Conservation (phyloP, 2,329 filamentous ascomycete species). For the Ophiosphaerella narmari region DNA sequence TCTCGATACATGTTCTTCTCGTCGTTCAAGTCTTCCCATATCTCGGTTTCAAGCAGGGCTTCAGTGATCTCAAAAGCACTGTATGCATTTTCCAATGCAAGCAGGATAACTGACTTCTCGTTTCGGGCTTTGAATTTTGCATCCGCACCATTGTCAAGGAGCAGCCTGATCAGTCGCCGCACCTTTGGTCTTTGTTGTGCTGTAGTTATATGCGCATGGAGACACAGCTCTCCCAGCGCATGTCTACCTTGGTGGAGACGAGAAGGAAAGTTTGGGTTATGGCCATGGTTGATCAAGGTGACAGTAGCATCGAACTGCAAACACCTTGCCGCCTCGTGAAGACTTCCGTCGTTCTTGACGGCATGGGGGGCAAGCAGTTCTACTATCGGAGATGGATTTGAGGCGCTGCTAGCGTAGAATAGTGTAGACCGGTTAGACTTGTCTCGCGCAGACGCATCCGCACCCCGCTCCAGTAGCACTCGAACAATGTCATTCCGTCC, state of each 20-base stretch:
- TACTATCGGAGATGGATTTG: conserved; percentile 27
- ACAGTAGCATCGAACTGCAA: conserved; percentile 62
- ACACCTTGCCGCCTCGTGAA: conserved; percentile 67
- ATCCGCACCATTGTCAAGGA: conserved; percentile 63
- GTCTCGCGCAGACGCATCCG: conserved; percentile 64
- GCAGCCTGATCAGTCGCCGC: conserved; percentile 57
- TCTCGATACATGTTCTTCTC: conserved; percentile 53
- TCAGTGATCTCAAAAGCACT: conserved; percentile 62
- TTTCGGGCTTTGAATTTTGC: conserved; percentile 58
- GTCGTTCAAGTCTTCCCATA: conserved; percentile 69
- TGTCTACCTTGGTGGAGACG: conserved; percentile 65
- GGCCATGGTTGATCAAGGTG: conserved; percentile 62
- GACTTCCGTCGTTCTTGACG: conserved; percentile 66
- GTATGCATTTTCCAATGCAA: conserved; percentile 61
- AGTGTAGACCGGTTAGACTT: conserved; percentile 63
- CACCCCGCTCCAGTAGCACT: conserved; percentile 61
- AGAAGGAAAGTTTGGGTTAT: conserved; percentile 69
- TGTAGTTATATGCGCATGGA: conserved; percentile 57
- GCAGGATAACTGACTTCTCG: conserved; percentile 63
- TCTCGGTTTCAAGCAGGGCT: conserved; percentile 64
- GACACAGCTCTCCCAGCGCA: conserved; percentile 67
- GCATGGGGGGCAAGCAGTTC: conserved; percentile 60
- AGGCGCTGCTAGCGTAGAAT: conserved; percentile 60
- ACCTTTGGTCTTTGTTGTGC: conserved; percentile 33
- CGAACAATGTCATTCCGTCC: conserved; percentile 63